Percentiles rank a stretch among this genome's conserved stretches.
Conservation (phyloP, 352 stramenopile species). For the Porosira glacialis region DNA sequence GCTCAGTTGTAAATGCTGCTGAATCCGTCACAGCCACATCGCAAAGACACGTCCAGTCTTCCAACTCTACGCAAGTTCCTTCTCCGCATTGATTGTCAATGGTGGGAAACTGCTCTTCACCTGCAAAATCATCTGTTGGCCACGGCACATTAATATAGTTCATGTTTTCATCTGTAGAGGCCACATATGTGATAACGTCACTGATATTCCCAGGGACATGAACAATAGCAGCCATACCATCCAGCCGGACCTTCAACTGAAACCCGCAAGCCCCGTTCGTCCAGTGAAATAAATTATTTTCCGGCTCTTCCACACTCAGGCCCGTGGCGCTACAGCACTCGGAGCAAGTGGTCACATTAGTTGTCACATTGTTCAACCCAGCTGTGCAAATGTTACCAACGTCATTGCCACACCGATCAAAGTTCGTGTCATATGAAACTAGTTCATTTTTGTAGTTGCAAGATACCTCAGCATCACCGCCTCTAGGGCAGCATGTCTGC, state of each 20-base stretch:
- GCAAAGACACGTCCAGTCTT: slow-evolving; percentile 52
- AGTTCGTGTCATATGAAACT: too few relatives aligned
- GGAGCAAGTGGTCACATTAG: slow-evolving; percentile 1
- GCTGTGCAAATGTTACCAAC: slow-evolving; percentile 16
- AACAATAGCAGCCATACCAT: slow-evolving; percentile 55
- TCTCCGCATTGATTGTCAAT: slow-evolving; percentile 46
- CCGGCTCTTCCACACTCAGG: slow-evolving; percentile 26
- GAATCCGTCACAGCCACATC: slow-evolving; percentile 31
- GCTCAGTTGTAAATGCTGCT: slow-evolving; percentile 52
- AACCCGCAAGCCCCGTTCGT: slow-evolving; percentile 46
- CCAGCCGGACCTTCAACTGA: slow-evolving; percentile 53
- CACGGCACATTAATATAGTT: neutral
- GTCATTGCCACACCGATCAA: too few relatives aligned
- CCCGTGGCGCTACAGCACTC: slow-evolving; percentile 48
- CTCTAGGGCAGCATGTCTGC: too few relatives aligned
- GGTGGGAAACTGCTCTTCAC: slow-evolving; percentile 42
- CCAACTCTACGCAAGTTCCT: slow-evolving; percentile 27
- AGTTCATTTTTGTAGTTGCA: too few relatives aligned
- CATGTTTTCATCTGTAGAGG: too few relatives aligned
- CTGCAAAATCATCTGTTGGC: slow-evolving; percentile 25
- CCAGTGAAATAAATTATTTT: slow-evolving; percentile 51
- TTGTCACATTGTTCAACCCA: slow-evolving; percentile 30
- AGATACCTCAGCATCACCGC: too few relatives aligned
- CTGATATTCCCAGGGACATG: too few relatives aligned
- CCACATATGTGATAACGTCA: too few relatives aligned